phyloP scores from a whole-genome alignment of 306 rosid genomes.

The Medicago ruthenica region DNA sequence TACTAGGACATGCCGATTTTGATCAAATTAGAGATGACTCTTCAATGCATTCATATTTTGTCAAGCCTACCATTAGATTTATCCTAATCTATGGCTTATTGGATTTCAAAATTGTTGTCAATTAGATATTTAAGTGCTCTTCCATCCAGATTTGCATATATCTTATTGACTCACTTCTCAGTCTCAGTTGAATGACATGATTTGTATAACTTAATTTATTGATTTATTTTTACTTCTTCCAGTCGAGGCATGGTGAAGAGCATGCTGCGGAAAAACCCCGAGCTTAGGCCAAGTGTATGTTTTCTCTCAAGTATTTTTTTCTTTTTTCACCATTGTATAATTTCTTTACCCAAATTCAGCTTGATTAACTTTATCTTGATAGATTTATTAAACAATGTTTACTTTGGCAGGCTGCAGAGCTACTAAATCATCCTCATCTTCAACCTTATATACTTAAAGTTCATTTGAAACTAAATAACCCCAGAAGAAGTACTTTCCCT shows the following conservation, averaged over 20 bases:
- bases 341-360: neutral
- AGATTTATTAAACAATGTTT: slow-evolving; percentile 18
- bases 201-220: slow-evolving; percentile 22
- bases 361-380: slow-evolving; percentile 12
- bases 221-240: slow-evolving; percentile 47
- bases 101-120: neutral
- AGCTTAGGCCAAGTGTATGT: slow-evolving; percentile 95
- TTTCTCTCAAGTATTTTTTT: slow-evolving; percentile 31
- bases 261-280: slow-evolving; percentile 97
- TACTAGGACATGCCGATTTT: neutral
- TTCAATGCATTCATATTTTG: slow-evolving; percentile 3
- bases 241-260: slow-evolving; percentile 95
- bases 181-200: slow-evolving; percentile 12
- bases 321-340: neutral
- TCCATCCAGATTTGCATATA: slow-evolving; percentile 20
- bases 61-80: slow-evolving; percentile 12
- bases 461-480: slow-evolving; percentile 77
- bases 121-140: slow-evolving; percentile 23
- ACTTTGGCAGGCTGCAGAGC: slow-evolving; percentile 82
- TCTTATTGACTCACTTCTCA: slow-evolving; percentile 17
- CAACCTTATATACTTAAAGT: slow-evolving; percentile 80
- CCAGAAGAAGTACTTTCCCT: slow-evolving; percentile 66
- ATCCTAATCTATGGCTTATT: neutral
- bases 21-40: slow-evolving; percentile 11
- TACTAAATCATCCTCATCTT: slow-evolving; percentile 79